These are phyloP conservation scores for Saturnispora bothae DNA, from an alignment of 805 yeast genomes.

Conservation along the genomic window DNA sequence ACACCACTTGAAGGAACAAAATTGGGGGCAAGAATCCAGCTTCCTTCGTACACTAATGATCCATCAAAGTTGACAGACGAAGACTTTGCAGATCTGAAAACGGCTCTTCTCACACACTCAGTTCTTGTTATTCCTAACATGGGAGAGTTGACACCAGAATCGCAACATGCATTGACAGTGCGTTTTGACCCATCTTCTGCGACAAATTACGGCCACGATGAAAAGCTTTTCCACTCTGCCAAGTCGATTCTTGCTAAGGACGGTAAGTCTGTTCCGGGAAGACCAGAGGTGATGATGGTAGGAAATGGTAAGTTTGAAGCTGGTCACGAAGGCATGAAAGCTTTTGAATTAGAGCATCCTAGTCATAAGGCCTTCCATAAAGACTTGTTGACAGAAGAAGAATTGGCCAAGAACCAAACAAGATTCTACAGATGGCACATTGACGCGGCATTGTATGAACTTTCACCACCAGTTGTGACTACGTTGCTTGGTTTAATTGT, in stretches of 20 bases:
- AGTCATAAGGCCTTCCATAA: constrained; percentile 77
- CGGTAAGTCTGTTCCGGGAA: constrained; percentile 66
- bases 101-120: constrained; percentile 56
- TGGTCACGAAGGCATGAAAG: constrained; percentile 35
- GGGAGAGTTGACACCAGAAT: constrained; percentile 54
- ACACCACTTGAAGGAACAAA: constrained; percentile 40
- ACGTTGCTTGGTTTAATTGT: constrained; percentile 76
- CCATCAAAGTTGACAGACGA: constrained; percentile 56
- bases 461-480: constrained; percentile 80
- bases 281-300: constrained; percentile 84
- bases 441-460: constrained; percentile 78
- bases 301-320: constrained; percentile 66
- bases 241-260: constrained; percentile 68
- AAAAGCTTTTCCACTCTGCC: constrained; percentile 54
- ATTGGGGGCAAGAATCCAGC: constrained; percentile 57
- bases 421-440: constrained; percentile 92
- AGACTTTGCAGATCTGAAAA: constrained; percentile 52
- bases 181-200: constrained; percentile 66
- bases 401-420: constrained; percentile 54
- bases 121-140: constrained; percentile 71
- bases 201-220: constrained; percentile 74
- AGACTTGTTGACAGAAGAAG: constrained; percentile 48
- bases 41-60: constrained; percentile 65
- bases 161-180: constrained; percentile 67
- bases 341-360: constrained; percentile 61